A percentile compares a stretch with the other conserved stretches of the same genome.
Evolutionary conservation across 805 yeast genomes (phyloP).

Genomic region (Komagataella pseudopastoris): DNA sequence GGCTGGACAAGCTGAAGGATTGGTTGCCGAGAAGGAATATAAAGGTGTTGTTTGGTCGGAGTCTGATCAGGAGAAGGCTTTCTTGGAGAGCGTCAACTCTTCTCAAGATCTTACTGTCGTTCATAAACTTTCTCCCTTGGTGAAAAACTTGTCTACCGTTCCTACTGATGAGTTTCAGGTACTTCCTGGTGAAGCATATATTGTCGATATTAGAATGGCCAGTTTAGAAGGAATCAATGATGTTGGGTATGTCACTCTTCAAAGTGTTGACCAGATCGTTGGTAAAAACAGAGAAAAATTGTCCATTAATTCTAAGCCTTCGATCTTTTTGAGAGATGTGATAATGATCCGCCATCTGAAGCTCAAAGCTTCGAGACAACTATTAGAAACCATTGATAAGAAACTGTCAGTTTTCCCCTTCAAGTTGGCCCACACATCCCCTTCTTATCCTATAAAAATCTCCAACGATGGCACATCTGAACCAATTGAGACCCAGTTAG

Average conservation of each 20-base stretch:
- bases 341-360: slow-evolving; percentile 64
- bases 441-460: slow-evolving; percentile 42
- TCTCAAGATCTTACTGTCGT: slow-evolving; percentile 26
- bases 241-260: slow-evolving; percentile 57
- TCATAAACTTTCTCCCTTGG: slow-evolving; percentile 20
- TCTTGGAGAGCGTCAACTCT: slow-evolving; percentile 9
- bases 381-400: slow-evolving; percentile 59
- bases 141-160: slow-evolving; percentile 38
- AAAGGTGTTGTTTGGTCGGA: slow-evolving; percentile 89
- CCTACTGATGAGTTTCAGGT: slow-evolving; percentile 69
- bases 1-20: slow-evolving; percentile 90
- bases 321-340: slow-evolving; percentile 75
- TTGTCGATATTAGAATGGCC: slow-evolving; percentile 72
- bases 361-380: slow-evolving; percentile 57
- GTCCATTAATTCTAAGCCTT: slow-evolving; percentile 44
- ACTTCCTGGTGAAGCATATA: slow-evolving; percentile 73
- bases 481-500: slow-evolving; percentile 24
- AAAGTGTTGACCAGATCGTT: slow-evolving; percentile 47
- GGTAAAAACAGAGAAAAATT: slow-evolving; percentile 47
- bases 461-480: slow-evolving; percentile 15
- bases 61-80: slow-evolving; percentile 50
- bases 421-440: slow-evolving; percentile 63
- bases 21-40: slow-evolving; percentile 83
- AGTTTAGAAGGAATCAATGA: slow-evolving; percentile 40
- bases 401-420: slow-evolving; percentile 81